phyloP scores from a whole-genome alignment of 1,284 basidiomycete genomes.

The Austroboletus rostrupii region DNA sequence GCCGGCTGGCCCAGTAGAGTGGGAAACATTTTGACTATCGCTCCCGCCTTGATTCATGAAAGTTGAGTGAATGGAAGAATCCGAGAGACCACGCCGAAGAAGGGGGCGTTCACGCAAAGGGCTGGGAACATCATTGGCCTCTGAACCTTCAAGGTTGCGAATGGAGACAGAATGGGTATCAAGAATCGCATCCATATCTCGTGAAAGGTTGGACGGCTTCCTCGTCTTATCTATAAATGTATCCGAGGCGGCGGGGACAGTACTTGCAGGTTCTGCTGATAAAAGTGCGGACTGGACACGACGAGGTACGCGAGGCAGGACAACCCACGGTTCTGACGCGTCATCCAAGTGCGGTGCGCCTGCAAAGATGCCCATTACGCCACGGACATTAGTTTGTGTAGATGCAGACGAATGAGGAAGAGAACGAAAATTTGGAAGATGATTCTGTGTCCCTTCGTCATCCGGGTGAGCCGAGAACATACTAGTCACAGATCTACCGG shows the following conservation, averaged over 20 bases:
- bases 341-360: conserved; percentile 58
- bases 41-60: conserved; percentile 52
- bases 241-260: conserved; percentile 19
- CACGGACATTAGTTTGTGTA: conserved; percentile 27
- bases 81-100: conserved; percentile 76
- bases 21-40: conserved; percentile 14
- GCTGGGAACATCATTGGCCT: conserved; percentile 36
- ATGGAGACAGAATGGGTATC: conserved; percentile 45
- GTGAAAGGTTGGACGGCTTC: conserved; percentile 43
- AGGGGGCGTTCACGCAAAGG: conserved; percentile 65
- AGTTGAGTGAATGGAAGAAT: conserved; percentile 86
- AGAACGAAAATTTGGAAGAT: conserved; percentile 18
- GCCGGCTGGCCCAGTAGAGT: conserved; percentile 3
- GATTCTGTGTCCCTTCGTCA: conserved; percentile 18
- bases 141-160: conserved; percentile 27
- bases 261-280: conserved; percentile 14
- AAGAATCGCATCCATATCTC: conserved; percentile 75
- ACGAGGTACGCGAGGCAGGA: conserved; percentile 48
- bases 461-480: conserved; percentile 38
- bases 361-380: conserved; percentile 78
- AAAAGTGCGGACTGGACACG: conserved; percentile 33
- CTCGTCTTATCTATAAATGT: conserved; percentile 24
- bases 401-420: conserved; percentile 18
- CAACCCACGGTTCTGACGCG: conserved; percentile 58
- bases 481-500: conserved; percentile 70